phyloP scores from a whole-genome alignment of 2,329 filamentous ascomycete genomes.

The Cercospora sp. region DNA sequence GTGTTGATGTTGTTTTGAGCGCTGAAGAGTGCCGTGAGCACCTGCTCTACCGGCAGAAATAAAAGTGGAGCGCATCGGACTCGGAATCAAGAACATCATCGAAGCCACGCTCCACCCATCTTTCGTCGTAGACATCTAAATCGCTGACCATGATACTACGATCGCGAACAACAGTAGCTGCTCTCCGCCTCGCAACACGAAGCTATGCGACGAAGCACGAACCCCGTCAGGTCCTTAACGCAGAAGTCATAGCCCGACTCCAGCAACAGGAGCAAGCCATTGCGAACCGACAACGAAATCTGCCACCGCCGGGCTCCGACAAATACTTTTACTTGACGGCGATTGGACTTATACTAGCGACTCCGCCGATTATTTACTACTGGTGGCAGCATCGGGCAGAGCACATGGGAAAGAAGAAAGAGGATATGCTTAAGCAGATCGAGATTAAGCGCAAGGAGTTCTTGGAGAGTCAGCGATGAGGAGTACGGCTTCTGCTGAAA shows the following conservation, averaged over 20 bases:
- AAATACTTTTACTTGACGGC: slow-evolving; percentile 25
- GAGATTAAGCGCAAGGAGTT: slow-evolving; percentile 28
- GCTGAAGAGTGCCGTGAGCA: background rate
- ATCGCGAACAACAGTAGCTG: background rate
- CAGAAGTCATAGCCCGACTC: slow-evolving; percentile 14
- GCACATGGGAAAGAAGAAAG: slow-evolving; percentile 39
- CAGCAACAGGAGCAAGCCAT: slow-evolving; percentile 18
- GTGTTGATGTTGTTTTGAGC: background rate
- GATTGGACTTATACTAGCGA: slow-evolving; percentile 29
- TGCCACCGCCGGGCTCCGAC: slow-evolving; percentile 17
- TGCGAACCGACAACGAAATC: slow-evolving; percentile 9
- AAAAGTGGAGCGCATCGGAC: background rate
- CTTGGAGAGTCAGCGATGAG: slow-evolving; percentile 6
- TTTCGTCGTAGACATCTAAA: background rate
- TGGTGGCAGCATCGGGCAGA: slow-evolving; percentile 38
- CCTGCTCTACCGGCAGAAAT: background rate
- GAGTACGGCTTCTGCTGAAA: background rate
- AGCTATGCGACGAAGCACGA: slow-evolving; percentile 2
- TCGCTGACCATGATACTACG: background rate
- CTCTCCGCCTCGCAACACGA: background rate
- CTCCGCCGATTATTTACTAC: slow-evolving; percentile 33
- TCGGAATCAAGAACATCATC: background rate
- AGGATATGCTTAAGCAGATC: slow-evolving; percentile 34
- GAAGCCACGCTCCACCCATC: background rate
- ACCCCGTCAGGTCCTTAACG: background rate